phyloP scores from a whole-genome alignment of 2,329 filamentous ascomycete genomes.

The Fusarium protoensiforme region DNA sequence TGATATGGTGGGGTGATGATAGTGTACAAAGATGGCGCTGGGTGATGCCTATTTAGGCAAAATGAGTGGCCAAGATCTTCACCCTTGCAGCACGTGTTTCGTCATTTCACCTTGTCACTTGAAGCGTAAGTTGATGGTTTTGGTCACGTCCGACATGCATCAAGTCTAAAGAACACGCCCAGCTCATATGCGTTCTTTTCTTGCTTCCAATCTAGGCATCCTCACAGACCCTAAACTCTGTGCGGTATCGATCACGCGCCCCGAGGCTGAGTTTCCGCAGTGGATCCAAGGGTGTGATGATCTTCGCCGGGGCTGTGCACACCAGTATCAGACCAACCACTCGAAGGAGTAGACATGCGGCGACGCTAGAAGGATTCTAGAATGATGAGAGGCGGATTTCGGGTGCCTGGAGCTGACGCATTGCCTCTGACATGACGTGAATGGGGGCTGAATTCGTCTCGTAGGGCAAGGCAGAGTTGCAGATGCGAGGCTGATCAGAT shows the following conservation, averaged over 20 bases:
- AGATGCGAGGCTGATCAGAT: neutral
- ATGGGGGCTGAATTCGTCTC: neutral
- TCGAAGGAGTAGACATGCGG: neutral
- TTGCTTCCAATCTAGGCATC: neutral
- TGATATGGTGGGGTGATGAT: neutral
- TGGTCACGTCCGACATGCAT: neutral
- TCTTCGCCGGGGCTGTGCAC: neutral
- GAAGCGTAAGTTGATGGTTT: neutral
- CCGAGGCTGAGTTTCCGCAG: neutral
- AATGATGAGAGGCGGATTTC: neutral
- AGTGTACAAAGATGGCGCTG: neutral
- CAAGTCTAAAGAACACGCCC: neutral
- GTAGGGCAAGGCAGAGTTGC: neutral
- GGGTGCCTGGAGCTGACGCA: conserved; percentile 14
- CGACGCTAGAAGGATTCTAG: neutral
- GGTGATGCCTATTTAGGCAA: neutral
- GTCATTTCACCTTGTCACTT: neutral
- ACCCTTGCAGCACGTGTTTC: neutral
- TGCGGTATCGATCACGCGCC: neutral
- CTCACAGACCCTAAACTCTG: neutral
- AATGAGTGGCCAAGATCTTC: conserved; percentile 4
- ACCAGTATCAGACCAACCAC: neutral
- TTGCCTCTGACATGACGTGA: neutral
- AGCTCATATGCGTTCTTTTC: neutral
- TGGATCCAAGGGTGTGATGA: neutral